Conservation (phyloP, 2,329 filamentous ascomycete species). For the Clonostachys solani region DNA sequence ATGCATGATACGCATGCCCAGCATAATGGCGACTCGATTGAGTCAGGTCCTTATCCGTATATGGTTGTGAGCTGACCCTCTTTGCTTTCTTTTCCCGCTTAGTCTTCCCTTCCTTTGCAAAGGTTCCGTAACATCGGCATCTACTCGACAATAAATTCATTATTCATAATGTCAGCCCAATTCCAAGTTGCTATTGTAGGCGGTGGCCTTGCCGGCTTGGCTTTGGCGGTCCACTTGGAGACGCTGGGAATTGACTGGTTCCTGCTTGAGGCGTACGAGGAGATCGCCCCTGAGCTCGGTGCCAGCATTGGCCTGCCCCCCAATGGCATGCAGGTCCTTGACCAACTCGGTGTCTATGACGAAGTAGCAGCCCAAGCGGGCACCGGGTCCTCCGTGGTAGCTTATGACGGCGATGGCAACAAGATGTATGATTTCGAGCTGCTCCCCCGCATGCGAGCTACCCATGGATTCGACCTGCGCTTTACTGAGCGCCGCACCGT, state of each 20-base stretch:
- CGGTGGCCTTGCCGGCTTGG: slow-evolving; percentile 45
- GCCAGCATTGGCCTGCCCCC: slow-evolving; percentile 40
- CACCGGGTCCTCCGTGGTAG: not conserved
- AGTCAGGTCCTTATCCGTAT: too few relatives aligned
- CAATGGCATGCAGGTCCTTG: slow-evolving; percentile 37
- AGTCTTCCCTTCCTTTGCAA: too few relatives aligned
- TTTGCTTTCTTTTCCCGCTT: too few relatives aligned
- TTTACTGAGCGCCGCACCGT: slow-evolving; percentile 28
- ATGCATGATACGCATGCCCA: too few relatives aligned
- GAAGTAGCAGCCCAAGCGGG: not conserved
- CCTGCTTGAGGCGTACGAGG: slow-evolving; percentile 35
- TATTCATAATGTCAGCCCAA: not conserved
- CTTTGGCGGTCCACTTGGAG: slow-evolving; percentile 42
- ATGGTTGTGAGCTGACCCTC: too few relatives aligned
- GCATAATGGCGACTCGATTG: too few relatives aligned
- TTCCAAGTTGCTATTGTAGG: slow-evolving; percentile 25
- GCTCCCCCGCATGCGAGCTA: not conserved
- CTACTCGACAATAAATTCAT: too few relatives aligned
- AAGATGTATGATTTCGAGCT: not conserved
- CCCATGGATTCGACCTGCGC: slow-evolving; percentile 17
- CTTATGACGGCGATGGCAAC: not conserved
- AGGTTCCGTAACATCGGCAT: too few relatives aligned
- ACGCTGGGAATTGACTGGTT: slow-evolving; percentile 38
- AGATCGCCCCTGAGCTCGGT: slow-evolving; percentile 35
- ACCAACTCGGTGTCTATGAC: slow-evolving; percentile 25